Evolutionary conservation across 805 yeast genomes (phyloP).

Genomic region (Suhomyces sp.): DNA sequence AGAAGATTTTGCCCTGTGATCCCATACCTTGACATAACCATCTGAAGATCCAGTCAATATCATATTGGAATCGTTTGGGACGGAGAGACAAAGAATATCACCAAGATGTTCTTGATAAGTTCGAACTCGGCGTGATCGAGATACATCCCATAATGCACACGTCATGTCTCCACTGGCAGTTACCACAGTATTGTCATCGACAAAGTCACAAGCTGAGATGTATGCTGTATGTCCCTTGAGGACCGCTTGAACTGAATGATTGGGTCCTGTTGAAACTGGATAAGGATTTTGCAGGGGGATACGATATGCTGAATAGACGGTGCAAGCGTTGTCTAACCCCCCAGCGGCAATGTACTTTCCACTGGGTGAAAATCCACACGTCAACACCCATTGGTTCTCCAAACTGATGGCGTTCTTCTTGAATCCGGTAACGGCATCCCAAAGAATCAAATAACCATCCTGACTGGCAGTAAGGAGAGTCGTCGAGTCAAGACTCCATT

Average conservation of each 20-base stretch:
- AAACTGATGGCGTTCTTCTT: conserved; percentile 70
- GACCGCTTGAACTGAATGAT: conserved; percentile 35
- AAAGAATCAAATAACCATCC: conserved; percentile 79
- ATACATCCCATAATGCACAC: conserved; percentile 75
- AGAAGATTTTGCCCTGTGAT: conserved; percentile 35
- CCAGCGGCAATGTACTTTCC: conserved; percentile 72
- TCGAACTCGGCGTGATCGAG: conserved; percentile 51
- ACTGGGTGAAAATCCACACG: conserved; percentile 71
- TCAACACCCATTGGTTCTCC: conserved; percentile 75
- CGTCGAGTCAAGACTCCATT: conserved; percentile 66
- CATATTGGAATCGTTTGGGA: conserved; percentile 20
- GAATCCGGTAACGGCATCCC: conserved; percentile 76
- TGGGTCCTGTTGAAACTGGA: too few relatives aligned
- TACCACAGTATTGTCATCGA: conserved; percentile 48
- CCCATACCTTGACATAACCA: conserved; percentile 50
- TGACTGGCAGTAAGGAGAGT: conserved; percentile 73
- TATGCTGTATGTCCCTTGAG: conserved; percentile 84
- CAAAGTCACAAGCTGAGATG: conserved; percentile 70
- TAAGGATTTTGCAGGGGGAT: background rate
- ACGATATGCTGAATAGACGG: conserved; percentile 47
- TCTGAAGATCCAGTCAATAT: conserved; percentile 71
- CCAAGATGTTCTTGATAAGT: conserved; percentile 69
- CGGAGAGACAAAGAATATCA: conserved; percentile 56
- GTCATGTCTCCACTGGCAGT: conserved; percentile 86
- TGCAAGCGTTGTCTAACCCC: conserved; percentile 78